Percentiles rank a stretch among this genome's conserved stretches.
Conservation (phyloP, 345 rosid species). For the Luvunga scandens region DNA sequence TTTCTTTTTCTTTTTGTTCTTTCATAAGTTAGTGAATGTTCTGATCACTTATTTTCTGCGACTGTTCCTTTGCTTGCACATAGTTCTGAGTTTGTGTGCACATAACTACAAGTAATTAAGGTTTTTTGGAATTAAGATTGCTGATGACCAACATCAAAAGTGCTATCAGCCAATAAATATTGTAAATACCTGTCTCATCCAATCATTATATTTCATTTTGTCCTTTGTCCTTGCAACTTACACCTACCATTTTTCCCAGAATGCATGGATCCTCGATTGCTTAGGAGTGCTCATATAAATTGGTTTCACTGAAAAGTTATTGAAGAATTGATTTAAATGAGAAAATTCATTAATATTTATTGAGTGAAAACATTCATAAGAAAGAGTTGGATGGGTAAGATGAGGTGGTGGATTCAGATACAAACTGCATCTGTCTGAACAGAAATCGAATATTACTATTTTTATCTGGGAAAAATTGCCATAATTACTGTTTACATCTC, state of each 20-base stretch:
- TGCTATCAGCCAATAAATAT: neutral
- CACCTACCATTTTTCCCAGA: neutral
- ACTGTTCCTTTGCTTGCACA: neutral
- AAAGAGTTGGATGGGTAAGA: neutral
- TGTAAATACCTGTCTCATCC: neutral
- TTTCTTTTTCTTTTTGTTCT: slow-evolving; percentile 15
- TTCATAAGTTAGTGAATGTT: slow-evolving; percentile 13
- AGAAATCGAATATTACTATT: neutral
- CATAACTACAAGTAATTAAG: neutral
- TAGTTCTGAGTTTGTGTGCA: neutral
- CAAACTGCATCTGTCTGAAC: neutral
- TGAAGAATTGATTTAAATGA: neutral
- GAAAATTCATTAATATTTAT: neutral
- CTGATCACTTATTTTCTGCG: slow-evolving; percentile 1
- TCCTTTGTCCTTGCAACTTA: slow-evolving; percentile 4
- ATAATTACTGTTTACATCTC: neutral
- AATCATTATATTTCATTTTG: slow-evolving; percentile 1
- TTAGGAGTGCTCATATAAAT: neutral
- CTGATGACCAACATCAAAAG: neutral
- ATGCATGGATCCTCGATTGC: neutral
- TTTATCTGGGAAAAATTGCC: neutral
- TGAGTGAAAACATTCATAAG: neutral
- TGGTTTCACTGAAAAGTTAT: neutral
- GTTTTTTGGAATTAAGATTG: neutral
- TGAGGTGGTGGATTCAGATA: neutral